Evolutionary conservation across 352 stramenopile genomes (phyloP).

Genomic region (Phytophthora fragariae): DNA sequence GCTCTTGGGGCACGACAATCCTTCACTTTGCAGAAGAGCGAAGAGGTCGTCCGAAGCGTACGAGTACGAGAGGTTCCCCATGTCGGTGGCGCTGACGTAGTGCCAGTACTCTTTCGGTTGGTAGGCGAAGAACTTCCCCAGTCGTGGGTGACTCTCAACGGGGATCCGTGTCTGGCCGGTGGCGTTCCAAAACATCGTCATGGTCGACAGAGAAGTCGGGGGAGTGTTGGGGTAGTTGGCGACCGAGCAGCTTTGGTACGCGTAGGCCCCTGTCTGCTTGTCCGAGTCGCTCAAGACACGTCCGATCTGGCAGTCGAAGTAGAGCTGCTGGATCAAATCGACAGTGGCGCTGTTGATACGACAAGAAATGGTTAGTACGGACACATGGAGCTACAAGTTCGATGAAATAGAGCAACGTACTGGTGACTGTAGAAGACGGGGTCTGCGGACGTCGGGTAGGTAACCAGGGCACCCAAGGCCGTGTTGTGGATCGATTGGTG

Average conservation of each 20-base stretch:
- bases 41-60: conserved; percentile 68
- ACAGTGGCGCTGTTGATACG: conserved; percentile 50
- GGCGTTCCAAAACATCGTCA: conserved; percentile 59
- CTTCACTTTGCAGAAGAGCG: conserved; percentile 36
- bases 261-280: conserved; percentile 60
- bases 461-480: conserved; percentile 54
- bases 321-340: conserved; percentile 28
- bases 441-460: conserved; percentile 58
- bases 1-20: conserved; percentile 53
- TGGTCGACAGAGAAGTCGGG: conserved; percentile 49
- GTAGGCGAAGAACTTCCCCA: conserved; percentile 57
- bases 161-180: conserved; percentile 28
- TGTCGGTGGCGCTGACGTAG: conserved; percentile 56
- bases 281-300: conserved; percentile 54
- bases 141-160: conserved; percentile 52
- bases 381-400: not conserved
- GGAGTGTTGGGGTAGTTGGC: conserved; percentile 26
- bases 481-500: conserved; percentile 80
- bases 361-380: conserved; percentile 5
- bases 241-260: conserved; percentile 52
- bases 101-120: conserved; percentile 71
- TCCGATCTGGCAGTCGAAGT: conserved; percentile 72
- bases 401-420: conserved; percentile 43
- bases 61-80: conserved; percentile 68
- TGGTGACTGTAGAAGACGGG: conserved; percentile 83